These are phyloP conservation scores for Diphasiastrum complanatum DNA, from an alignment of 83 land plant species.

Conservation along the genomic window DNA sequence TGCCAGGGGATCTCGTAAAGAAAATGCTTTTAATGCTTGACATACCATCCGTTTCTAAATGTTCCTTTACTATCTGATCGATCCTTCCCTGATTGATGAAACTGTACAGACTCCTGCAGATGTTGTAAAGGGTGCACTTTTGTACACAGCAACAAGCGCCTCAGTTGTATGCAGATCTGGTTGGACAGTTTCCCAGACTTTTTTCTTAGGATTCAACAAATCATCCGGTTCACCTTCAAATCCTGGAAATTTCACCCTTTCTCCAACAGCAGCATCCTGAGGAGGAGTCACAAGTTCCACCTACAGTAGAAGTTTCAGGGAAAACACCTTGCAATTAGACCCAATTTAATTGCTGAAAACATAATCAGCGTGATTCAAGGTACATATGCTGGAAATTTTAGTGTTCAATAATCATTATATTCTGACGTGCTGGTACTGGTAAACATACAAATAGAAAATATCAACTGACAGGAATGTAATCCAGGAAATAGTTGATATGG, in stretches of 20 bases:
- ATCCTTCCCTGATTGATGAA: conserved; percentile 56
- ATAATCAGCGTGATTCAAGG: too few species aligned
- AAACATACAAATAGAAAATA: too few species aligned
- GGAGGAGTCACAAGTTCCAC: conserved; percentile 92
- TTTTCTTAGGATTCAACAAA: conserved; percentile 86
- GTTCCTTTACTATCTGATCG: conserved; percentile 67
- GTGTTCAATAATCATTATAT: too few species aligned
- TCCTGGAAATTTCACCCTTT: conserved; percentile 70
- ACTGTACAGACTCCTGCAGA: conserved; percentile 83
- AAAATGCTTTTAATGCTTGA: too few species aligned
- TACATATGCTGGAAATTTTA: too few species aligned
- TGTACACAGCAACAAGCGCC: conserved; percentile 67
- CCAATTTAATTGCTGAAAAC: too few species aligned
- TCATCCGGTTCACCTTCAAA: conserved; percentile 75
- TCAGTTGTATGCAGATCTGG: conserved; percentile 49
- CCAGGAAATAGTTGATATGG: too few species aligned
- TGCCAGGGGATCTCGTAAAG: too few species aligned
- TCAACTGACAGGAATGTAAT: too few species aligned
- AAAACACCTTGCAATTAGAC: too few species aligned
- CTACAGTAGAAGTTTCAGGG: conserved; percentile 39
- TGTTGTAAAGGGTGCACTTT: conserved; percentile 75
- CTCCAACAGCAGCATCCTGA: conserved; percentile 64
- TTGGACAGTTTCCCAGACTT: conserved; percentile 88
- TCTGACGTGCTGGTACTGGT: too few species aligned
- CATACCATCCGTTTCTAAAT: too few species aligned